Conservation (phyloP, 257 asterid genomes). For the Fraxinus pennsylvanica region DNA sequence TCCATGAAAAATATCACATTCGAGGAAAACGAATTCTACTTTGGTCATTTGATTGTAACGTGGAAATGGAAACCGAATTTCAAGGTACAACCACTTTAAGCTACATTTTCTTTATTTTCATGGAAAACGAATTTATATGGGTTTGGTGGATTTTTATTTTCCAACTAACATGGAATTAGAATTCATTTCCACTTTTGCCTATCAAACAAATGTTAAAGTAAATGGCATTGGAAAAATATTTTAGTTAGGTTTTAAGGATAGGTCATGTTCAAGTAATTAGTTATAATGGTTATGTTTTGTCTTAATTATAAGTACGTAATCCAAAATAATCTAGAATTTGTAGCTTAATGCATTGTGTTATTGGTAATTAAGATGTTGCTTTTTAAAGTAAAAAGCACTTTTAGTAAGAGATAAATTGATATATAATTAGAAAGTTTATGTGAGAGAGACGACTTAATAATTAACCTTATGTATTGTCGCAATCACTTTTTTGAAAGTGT, state of each 20-base stretch:
- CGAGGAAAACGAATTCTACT: too few species aligned
- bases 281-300: neutral
- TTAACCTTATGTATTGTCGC: slow-evolving; percentile 32
- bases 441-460: slow-evolving; percentile 29
- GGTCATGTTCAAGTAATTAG: neutral
- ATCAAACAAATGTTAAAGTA: neutral
- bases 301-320: neutral
- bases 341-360: neutral
- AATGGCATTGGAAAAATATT: neutral
- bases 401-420: neutral
- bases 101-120: too few species aligned
- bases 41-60: too few species aligned
- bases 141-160: too few species aligned
- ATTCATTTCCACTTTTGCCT: too few species aligned
- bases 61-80: too few species aligned
- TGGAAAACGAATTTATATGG: too few species aligned
- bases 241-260: neutral
- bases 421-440: neutral
- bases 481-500: slow-evolving; percentile 34
- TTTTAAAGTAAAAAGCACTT: too few species aligned
- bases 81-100: too few species aligned
- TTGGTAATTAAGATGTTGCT: neutral
- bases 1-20: too few species aligned
- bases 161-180: too few species aligned
- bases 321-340: neutral